Conservation (phyloP, 2,329 filamentous ascomycete species). For the Pseudopyricularia cyperi region DNA sequence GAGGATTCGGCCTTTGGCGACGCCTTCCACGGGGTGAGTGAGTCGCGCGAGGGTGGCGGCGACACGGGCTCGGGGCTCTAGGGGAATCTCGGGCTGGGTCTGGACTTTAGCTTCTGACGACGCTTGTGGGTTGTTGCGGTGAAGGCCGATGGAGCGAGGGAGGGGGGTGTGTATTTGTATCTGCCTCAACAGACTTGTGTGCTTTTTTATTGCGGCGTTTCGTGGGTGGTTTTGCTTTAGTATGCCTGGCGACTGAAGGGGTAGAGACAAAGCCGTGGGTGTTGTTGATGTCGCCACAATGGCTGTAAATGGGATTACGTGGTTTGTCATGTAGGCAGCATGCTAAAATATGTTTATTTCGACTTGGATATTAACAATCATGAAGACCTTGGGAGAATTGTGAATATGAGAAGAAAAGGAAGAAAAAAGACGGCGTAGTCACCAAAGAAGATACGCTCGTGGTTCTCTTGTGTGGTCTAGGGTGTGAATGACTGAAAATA, state of each 20-base stretch:
- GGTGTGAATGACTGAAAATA: no score
- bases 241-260: not conserved
- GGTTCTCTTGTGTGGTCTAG: no score
- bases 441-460: no score
- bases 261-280: not conserved
- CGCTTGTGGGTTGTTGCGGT: not conserved
- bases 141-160: not conserved
- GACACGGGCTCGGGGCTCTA: not conserved
- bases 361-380: not conserved
- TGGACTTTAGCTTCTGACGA: not conserved
- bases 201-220: not conserved
- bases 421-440: no score
- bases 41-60: slow-evolving; percentile 7
- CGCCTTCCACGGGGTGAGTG: slow-evolving; percentile 56
- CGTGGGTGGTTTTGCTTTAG: not conserved
- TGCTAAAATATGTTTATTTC: not conserved
- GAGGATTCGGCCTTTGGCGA: slow-evolving; percentile 76
- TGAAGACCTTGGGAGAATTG: no score
- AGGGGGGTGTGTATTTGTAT: not conserved
- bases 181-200: not conserved
- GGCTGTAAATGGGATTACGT: not conserved
- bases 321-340: not conserved
- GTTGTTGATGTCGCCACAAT: not conserved
- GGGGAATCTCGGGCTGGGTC: not conserved
- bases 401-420: no score